A percentile compares a stretch with the other conserved stretches of the same genome.
Evolutionary conservation across 139 green algal species (phyloP).

Genomic region (Chlorella vulgaris): DNA sequence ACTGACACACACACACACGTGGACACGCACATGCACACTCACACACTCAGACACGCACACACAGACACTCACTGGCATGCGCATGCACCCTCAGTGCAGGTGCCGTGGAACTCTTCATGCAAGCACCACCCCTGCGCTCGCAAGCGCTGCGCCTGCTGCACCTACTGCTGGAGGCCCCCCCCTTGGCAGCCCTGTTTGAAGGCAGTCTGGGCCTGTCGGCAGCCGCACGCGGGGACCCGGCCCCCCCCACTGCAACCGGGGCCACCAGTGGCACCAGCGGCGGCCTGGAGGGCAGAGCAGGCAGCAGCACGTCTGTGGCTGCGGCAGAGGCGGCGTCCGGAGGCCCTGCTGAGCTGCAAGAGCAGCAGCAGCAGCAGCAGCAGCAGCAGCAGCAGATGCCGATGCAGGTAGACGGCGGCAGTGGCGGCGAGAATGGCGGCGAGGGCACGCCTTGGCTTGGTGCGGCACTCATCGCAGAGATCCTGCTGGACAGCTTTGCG

Average conservation of each 20-base stretch:
- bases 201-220: conserved; percentile 11
- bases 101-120: conserved; percentile 23
- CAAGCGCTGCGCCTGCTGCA: conserved; percentile 27
- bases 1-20: too few relatives aligned
- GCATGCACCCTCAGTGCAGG: not conserved
- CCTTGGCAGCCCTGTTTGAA: conserved; percentile 16
- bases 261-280: conserved; percentile 9
- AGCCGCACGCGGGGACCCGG: conserved; percentile 6
- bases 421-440: not conserved
- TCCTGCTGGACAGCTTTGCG: conserved; percentile 13
- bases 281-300: not conserved
- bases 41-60: too few relatives aligned
- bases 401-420: not conserved
- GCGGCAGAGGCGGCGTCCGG: not conserved
- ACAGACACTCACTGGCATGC: too few relatives aligned
- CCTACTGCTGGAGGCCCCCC: conserved; percentile 17
- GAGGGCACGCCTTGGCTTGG: not conserved
- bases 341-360: not conserved
- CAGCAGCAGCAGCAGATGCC: too few relatives aligned
- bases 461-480: conserved; percentile 5
- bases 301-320: not conserved
- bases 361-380: not conserved
- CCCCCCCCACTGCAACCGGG: not conserved
- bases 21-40: too few relatives aligned
- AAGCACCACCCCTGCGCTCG: conserved; percentile 4